phyloP scores from a whole-genome alignment of 345 rosid species.

The Toxicodendron radicans region DNA sequence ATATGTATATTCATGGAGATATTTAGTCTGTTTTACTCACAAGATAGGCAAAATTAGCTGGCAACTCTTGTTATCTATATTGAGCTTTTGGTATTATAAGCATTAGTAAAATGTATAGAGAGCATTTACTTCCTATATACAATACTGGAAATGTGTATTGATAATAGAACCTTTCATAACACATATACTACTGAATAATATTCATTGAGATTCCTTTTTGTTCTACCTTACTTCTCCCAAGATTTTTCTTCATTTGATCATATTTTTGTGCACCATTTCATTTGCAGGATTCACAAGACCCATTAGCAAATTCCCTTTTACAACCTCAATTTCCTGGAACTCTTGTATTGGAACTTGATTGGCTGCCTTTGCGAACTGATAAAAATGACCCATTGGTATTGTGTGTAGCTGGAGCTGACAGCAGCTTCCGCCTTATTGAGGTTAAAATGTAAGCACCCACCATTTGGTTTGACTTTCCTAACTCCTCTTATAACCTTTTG shows the following conservation, averaged over 20 bases:
- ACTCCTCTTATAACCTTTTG: not conserved
- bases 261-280: constrained; percentile 14
- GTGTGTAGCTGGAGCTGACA: constrained; percentile 96
- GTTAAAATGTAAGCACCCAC: constrained; percentile 64
- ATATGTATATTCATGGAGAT: not conserved
- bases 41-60: not conserved
- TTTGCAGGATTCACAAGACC: constrained; percentile 89
- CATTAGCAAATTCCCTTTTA: constrained; percentile 91
- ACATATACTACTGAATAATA: constrained; percentile 1
- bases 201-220: constrained; percentile 7
- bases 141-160: not conserved
- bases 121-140: not conserved
- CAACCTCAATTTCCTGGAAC: constrained; percentile 98
- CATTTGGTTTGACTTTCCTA: constrained; percentile 6
- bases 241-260: constrained; percentile 11
- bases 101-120: not conserved
- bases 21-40: not conserved
- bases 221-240: not conserved
- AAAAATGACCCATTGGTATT: constrained; percentile 83
- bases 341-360: constrained; percentile 93
- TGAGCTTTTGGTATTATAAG: not conserved
- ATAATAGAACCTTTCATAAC: constrained; percentile 2
- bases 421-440: constrained; percentile 91
- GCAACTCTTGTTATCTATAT: constrained; percentile 2
- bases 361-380: constrained; percentile 81